Evolutionary conservation across 805 yeast genomes (phyloP), one percentile per base, ranked within the genome.

Genomic region (Kluyveromyces nonfermentans): DNA sequence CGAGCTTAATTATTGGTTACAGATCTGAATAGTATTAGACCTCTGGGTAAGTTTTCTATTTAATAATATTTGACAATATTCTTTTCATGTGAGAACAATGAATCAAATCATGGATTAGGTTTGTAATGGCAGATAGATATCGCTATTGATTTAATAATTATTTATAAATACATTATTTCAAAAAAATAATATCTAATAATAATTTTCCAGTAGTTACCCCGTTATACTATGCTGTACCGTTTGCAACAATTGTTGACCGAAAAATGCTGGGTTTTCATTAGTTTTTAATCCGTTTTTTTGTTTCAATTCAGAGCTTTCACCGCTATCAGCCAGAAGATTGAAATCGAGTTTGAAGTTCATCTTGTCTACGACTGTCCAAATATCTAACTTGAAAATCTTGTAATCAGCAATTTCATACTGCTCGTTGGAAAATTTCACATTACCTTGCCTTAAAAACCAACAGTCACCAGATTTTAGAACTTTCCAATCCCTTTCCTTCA

Each of bases 351-450:
- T 68, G 50, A 61, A 63, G 48, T 70, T 69, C 21, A 59, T 51
- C 54, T 65, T 68, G 46, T 71, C 76, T 16, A 57, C 52, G 14
- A 69, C 60, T 15, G 63, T 61, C 76, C 76, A 72, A 41, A 63
- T 68, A 41, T 57, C 64, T 28, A 70, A 62, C 51, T 68, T 70
- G 50, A 72, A 72, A 12, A 70, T 57, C 47, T 64, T 69, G 53
- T 60, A 70, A 46, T 71, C 74, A 25, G 71, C 72, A 28, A 69
- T 50, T 48, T 68, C 72, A 47, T 61, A 69, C 16, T 52, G 55
- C 37, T 68, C 73, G 34, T 67, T 68, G n/a, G 57, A 51, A 37
- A 64, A 58, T 42, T 65, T 67, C 7, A 65, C 59, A 37, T 60
- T 63, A 16, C 69, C 63, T 38, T 60, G 69, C 36, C 71, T 64